These are phyloP conservation scores for Ephemerocybe angulata DNA, from an alignment of 768 basidiomycete genomes.

Conservation along the genomic window DNA sequence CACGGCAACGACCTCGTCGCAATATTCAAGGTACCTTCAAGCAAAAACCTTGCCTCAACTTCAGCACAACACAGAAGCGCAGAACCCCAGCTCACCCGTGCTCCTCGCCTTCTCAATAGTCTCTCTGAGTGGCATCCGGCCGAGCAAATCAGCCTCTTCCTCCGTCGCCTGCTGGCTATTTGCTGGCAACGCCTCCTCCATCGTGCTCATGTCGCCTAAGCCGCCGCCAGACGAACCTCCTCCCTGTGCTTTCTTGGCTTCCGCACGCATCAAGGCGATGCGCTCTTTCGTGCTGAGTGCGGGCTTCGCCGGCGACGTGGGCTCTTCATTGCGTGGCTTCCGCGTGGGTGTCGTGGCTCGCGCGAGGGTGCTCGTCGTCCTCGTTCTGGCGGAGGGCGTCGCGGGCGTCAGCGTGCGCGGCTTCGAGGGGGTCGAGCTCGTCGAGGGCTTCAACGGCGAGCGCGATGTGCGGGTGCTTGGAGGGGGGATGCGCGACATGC, in stretches of 20 bases:
- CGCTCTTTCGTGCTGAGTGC: conserved; percentile 65
- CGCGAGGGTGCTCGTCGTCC: conserved; percentile 18
- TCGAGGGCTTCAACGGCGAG: conserved; percentile 7
- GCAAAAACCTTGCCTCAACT: conserved; percentile 49
- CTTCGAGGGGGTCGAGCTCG: conserved; percentile 11
- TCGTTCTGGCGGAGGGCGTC: conserved; percentile 13
- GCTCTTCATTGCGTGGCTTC: not conserved
- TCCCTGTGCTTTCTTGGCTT: conserved; percentile 60
- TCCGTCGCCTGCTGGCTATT: conserved; percentile 24
- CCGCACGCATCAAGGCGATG: conserved; percentile 75
- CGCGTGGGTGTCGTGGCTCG: conserved; percentile 17
- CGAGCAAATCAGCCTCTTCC: conserved; percentile 53
- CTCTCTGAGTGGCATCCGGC: conserved; percentile 66
- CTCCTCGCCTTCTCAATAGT: conserved; percentile 74
- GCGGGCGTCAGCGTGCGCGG: conserved; percentile 10
- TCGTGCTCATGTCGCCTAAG: conserved; percentile 28
- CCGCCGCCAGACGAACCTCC: conserved; percentile 17
- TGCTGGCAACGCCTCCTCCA: conserved; percentile 49
- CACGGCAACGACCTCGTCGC: conserved; percentile 69
- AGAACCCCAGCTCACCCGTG: conserved; percentile 54
- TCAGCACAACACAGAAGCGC: conserved; percentile 30
- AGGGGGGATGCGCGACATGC: conserved; percentile 19
- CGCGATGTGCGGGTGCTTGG: conserved; percentile 11
- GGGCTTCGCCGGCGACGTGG: conserved; percentile 15
- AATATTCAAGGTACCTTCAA: conserved; percentile 65